These are phyloP conservation scores for Discostella stelligeroides DNA, from an alignment of 108 stramenopile genomes.

Conservation along the genomic window DNA sequence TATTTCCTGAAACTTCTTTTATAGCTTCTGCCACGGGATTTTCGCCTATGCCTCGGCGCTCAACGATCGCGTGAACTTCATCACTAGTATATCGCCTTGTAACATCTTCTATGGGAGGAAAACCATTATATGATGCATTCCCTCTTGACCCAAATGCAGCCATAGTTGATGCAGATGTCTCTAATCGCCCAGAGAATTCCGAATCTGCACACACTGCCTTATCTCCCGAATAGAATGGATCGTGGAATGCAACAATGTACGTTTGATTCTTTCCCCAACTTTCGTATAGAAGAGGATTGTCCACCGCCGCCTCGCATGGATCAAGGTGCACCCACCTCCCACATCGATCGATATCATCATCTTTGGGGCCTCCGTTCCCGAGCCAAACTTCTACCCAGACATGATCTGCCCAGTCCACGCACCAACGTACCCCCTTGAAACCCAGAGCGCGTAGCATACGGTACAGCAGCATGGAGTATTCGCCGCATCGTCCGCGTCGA, in stretches of 20 bases:
- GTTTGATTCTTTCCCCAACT: constrained; percentile 77
- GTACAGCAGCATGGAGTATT: constrained; percentile 66
- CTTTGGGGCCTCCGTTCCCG: constrained; percentile 1
- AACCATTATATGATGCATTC: not conserved
- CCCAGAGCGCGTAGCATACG: constrained; percentile 58
- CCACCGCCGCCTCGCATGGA: constrained; percentile 73
- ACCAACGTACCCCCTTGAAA: constrained; percentile 58
- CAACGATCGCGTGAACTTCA: constrained; percentile 24
- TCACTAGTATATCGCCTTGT: constrained; percentile 28
- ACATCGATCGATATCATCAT: not conserved
- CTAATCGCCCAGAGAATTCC: constrained; percentile 3
- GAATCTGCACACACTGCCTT: no score
- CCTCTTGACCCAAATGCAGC: not conserved
- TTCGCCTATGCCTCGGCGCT: constrained; percentile 50
- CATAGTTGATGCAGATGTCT: not conserved
- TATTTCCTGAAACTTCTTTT: constrained; percentile 14
- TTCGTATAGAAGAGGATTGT: constrained; percentile 63
- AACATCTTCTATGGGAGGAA: constrained; percentile 17
- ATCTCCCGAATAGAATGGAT: constrained; percentile 25
- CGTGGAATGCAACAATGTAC: constrained; percentile 64
- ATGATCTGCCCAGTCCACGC: constrained; percentile 78
- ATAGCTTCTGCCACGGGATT: constrained; percentile 19
- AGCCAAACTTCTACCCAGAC: constrained; percentile 64
- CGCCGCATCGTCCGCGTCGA: constrained; percentile 63
- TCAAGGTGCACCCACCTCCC: constrained; percentile 70